These are phyloP conservation scores for Pythium insidiosum DNA, from an alignment of 352 stramenopile genomes.

Conservation along the genomic window DNA sequence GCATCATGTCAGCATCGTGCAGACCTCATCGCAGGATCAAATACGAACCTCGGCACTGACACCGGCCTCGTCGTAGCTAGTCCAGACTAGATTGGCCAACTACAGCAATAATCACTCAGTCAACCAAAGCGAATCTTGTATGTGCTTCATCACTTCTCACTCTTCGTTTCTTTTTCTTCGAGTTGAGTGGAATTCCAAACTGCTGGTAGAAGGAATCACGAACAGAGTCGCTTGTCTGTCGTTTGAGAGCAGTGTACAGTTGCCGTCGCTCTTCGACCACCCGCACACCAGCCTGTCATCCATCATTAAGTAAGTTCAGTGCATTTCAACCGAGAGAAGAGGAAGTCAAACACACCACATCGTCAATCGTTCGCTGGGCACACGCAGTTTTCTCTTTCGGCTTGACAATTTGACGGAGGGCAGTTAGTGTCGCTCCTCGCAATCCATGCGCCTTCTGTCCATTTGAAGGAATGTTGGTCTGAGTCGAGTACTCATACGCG, in stretches of 20 bases:
- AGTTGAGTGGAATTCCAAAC: constrained; percentile 38
- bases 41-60: constrained; percentile 51
- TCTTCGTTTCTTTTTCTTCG: constrained; percentile 67
- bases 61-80: constrained; percentile 33
- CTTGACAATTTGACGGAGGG: constrained; percentile 19
- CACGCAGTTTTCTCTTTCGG: constrained; percentile 13
- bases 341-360: constrained; percentile 19
- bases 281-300: constrained; percentile 34
- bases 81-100: constrained; percentile 62
- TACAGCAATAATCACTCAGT: constrained; percentile 3
- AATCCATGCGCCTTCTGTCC: constrained; percentile 16
- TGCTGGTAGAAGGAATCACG: constrained; percentile 53
- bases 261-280: constrained; percentile 44
- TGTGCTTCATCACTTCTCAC: too few species aligned
- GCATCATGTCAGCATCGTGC: not conserved
- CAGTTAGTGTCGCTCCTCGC: constrained; percentile 1
- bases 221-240: constrained; percentile 25
- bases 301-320: too few species aligned
- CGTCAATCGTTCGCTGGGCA: constrained; percentile 16
- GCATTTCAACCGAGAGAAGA: too few species aligned
- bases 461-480: constrained; percentile 5
- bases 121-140: too few species aligned
- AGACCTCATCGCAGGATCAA: not conserved
- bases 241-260: constrained; percentile 53
- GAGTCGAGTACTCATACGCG: constrained; percentile 30